Evolutionary conservation across 1,284 basidiomycete genomes (phyloP).

Genomic region (Ganoderma leucocontextum): DNA sequence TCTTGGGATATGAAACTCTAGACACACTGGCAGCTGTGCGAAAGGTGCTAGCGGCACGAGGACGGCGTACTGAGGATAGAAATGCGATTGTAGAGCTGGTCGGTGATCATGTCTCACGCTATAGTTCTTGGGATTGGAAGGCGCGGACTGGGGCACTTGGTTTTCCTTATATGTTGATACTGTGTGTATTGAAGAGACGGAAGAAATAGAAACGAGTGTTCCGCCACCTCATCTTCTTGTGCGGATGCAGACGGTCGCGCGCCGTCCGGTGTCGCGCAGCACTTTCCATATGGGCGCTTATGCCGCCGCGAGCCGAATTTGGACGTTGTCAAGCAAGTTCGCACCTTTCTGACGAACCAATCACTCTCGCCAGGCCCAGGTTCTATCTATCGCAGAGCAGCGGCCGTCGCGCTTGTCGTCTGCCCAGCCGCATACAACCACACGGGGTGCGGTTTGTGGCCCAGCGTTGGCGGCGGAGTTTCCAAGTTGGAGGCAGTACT

Average conservation of each 20-base stretch:
- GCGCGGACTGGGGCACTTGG: background rate
- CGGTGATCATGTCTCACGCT: background rate
- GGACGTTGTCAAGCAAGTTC: background rate
- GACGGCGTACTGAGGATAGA: background rate
- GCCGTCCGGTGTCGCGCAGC: too few species aligned
- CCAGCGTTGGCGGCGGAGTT: background rate
- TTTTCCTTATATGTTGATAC: background rate
- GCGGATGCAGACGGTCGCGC: too few species aligned
- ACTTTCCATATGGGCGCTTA: background rate
- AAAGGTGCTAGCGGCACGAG: background rate
- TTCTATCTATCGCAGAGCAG: background rate
- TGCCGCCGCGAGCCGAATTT: background rate
- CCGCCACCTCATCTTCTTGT: too few species aligned
- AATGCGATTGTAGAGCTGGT: background rate
- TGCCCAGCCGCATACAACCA: background rate
- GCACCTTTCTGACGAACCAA: background rate
- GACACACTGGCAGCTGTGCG: background rate
- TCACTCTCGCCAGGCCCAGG: background rate
- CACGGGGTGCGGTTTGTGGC: background rate
- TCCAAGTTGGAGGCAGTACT: background rate
- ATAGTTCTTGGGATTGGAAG: background rate
- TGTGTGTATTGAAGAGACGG: background rate
- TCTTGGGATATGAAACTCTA: background rate
- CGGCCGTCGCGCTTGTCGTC: background rate
- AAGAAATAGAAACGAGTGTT: background rate